Evolutionary conservation across 495 filamentous ascomycete genomes (phyloP), one percentile per base, ranked within the genome.

Genomic region (Peziza echinospora): DNA sequence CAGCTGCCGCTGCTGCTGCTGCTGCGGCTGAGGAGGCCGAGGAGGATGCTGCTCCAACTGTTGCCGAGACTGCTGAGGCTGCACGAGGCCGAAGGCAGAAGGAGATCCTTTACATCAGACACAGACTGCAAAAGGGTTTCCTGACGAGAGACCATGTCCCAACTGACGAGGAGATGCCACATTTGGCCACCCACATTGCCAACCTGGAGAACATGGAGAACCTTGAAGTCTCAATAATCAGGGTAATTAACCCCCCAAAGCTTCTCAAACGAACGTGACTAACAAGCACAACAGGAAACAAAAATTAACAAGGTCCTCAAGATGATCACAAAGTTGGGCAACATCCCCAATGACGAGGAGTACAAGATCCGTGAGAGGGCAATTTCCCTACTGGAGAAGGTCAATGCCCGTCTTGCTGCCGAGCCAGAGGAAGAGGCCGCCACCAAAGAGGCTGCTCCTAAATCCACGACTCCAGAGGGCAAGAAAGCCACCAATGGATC

Each of bases 291-390:
- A 43, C 21, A 43, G 41, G n/a, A 43, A 21, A 93, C 85, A 26
- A 92, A 92, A 68, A 91, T 93, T 62, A 82, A 92, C 70, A 93
- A 93, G 64, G 85, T 94, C 7, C 69, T 93, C 41, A 86, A 84
- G 64, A 82, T 75, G 34, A 87, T 94, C 56, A 67, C 92, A 53
- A 92, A 89, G 65, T 68, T 93, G 2, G 62, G 70, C 16, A 67
- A 70, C 3, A 92, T 93, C 50, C 85, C 85, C 4, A 77, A 75
- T 34, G 85, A 94, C 45, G 79, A 84, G 23, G 77, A 87, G 49
- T 86, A 77, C 63, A 65, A 78, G 23, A 86, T 93, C 75, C 84
- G 84, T 62, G 63, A 74, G 43, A 78, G 85, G 25, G 80, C 80
- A 28, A 69, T 79, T 48, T 65, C 67, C 16, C 68, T 93, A 26